These are phyloP conservation scores for Cryphonectria japonica DNA, from an alignment of 2,329 filamentous ascomycete species.

Conservation along the genomic window DNA sequence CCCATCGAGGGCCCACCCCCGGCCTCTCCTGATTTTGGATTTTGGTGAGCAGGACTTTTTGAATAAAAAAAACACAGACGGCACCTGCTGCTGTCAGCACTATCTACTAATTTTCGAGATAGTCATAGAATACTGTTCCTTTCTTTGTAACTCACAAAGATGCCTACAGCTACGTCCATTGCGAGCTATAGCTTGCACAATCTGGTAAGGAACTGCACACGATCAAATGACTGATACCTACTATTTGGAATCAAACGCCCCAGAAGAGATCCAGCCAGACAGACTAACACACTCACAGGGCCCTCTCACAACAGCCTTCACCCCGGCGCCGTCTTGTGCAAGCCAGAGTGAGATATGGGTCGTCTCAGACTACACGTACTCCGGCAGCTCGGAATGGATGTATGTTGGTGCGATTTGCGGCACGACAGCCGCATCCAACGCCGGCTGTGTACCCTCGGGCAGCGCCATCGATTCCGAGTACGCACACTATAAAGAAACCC, in stretches of 20 bases:
- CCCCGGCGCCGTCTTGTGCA: slow-evolving; percentile 18
- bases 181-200: slow-evolving; percentile 1
- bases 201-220: background rate
- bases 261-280: too few species aligned
- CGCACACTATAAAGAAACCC: background rate
- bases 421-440: background rate
- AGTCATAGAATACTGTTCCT: background rate
- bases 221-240: too few species aligned
- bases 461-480: slow-evolving; percentile 8
- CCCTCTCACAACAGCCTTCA: slow-evolving; percentile 25
- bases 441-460: slow-evolving; percentile 23
- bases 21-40: too few species aligned
- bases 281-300: background rate
- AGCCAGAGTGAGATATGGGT: background rate
- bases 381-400: background rate
- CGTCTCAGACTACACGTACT: background rate
- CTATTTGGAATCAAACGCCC: too few species aligned
- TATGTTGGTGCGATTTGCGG: background rate
- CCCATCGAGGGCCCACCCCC: too few species aligned
- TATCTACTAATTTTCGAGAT: too few species aligned
- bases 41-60: background rate
- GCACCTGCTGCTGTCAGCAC: background rate
- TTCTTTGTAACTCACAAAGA: background rate
- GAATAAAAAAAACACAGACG: background rate
- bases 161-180: background rate